phyloP scores from a whole-genome alignment of 202 grass and related monocot species.

The Hordeum pubiflorum region DNA sequence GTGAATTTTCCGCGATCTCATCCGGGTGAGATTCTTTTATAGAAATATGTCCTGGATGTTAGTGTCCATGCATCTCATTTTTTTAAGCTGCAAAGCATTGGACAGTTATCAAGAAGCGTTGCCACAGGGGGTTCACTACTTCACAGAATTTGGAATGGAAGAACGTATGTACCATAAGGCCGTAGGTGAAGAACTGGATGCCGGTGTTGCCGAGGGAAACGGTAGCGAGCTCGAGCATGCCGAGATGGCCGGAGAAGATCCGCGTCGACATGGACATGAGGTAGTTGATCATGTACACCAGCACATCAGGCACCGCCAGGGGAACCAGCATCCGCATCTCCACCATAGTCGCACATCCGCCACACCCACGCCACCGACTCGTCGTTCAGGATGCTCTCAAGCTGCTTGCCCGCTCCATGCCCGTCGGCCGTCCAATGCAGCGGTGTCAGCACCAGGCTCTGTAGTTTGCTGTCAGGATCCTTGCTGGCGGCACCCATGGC shows the following conservation, averaged over 20 bases:
- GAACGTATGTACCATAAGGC: constrained; percentile 29
- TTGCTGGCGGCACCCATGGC: background rate
- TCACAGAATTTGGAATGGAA: no score
- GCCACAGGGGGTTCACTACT: no score
- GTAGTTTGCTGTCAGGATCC: background rate
- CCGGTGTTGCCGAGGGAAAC: constrained; percentile 66
- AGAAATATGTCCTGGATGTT: no score
- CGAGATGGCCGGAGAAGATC: constrained; percentile 49
- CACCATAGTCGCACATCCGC: background rate
- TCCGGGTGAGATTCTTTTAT: no score
- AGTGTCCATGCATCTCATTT: no score
- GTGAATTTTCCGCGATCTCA: no score
- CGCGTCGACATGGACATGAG: constrained; percentile 57
- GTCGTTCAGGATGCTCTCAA: no score
- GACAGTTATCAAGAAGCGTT: no score
- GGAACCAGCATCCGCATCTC: background rate
- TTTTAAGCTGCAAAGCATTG: constrained; percentile 37
- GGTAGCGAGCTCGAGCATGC: constrained; percentile 57
- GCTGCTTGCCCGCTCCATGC: no score
- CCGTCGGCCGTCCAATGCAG: background rate
- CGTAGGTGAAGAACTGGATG: constrained; percentile 71
- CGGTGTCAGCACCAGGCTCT: background rate
- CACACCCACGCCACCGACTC: no score
- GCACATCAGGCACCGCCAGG: constrained; percentile 33
- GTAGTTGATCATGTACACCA: constrained; percentile 61